A percentile compares a stretch with the other conserved stretches of the same genome.
Evolutionary conservation across 768 basidiomycete genomes (phyloP).

Genomic region (Antrodiella citrinella): DNA sequence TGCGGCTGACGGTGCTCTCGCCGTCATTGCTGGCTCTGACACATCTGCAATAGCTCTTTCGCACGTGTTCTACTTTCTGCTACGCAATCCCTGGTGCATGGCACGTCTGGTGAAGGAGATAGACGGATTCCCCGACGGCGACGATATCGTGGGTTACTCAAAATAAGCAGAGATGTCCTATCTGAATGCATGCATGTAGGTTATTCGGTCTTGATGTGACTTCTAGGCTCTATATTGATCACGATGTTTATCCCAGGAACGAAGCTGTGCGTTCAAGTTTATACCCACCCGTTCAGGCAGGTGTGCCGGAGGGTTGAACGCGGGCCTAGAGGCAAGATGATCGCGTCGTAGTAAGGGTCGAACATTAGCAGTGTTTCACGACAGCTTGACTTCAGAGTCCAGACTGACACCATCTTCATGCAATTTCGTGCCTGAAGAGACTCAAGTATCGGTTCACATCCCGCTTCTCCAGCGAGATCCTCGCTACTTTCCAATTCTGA

Average conservation of each 20-base stretch:
- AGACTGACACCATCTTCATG: background rate
- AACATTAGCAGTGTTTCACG: too few species aligned
- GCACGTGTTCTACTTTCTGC: slow-evolving; percentile 32
- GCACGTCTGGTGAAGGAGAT: slow-evolving; percentile 33
- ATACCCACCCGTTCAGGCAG: slow-evolving; percentile 36
- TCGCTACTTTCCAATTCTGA: slow-evolving; percentile 35
- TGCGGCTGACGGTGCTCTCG: slow-evolving; percentile 29
- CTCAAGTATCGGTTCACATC: slow-evolving; percentile 26
- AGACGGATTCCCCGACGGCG: slow-evolving; percentile 25
- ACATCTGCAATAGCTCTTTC: slow-evolving; percentile 36
- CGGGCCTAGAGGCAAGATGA: slow-evolving; percentile 20
- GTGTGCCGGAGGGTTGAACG: slow-evolving; percentile 11
- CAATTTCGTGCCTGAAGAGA: slow-evolving; percentile 38
- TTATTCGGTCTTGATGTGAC: too few species aligned
- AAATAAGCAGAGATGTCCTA: slow-evolving; percentile 22
- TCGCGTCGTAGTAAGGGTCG: slow-evolving; percentile 30
- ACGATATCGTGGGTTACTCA: slow-evolving; percentile 19
- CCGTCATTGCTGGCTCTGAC: slow-evolving; percentile 39
- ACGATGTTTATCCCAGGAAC: slow-evolving; percentile 26
- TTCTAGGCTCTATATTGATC: slow-evolving; percentile 4
- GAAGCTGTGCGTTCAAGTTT: slow-evolving; percentile 41
- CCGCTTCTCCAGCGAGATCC: slow-evolving; percentile 37
- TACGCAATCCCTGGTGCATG: slow-evolving; percentile 30
- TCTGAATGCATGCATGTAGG: slow-evolving; percentile 21
- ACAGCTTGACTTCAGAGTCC: too few species aligned